Evolutionary conservation across 2,329 filamentous ascomycete species (phyloP), one percentile per base, ranked within the genome.

Genomic region (Arthrocladium fulminans): DNA sequence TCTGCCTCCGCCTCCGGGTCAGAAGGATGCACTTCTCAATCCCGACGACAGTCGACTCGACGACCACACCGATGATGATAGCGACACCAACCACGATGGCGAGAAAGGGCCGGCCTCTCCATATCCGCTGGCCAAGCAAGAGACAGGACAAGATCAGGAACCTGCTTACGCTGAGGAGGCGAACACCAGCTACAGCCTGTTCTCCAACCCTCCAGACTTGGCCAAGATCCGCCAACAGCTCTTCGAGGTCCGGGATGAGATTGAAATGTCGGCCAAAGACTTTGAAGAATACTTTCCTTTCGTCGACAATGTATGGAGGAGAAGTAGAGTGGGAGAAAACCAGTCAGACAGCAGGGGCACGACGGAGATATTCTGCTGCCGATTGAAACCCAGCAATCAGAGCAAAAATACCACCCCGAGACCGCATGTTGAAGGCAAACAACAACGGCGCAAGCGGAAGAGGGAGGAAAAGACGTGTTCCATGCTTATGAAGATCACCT

Each of bases 281-380:
- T 73, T 71, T 50, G 67, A 71, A 49, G 65, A 61, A 13, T 72
- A 71, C 53, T 72, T 69, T 65, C 70, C 70, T 5, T 73, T 70
- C 45, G 67, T 73, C 43, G 70, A 73, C 54, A 73, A 73, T 53
- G 66, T 72, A n/a, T 73, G 70, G 70, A 68, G 72, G 9, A 71
- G 71, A 46, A 67, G 71, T 52, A 64, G 69, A 50, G 34, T 51
- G 3, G 44, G 42, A 2, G 55, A 57, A 29, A 52, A 57, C 20
- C 55, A 56, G 19, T 51, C 55, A 27, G 45, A 42, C 17, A 25
- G 15, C 10, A 19, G 34, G 9, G 29, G 29, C 15, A 24, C 22
- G 8, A 69, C 69, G 2, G 70, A 73, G 40, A 72, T 71, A 53
- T 73, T 72, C 49, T 69, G 68, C 61, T 73, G 70, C 54, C 65